Base-by-base conservation (phyloP, 257 asterid genomes). In the Petrea volubilis region DNA sequence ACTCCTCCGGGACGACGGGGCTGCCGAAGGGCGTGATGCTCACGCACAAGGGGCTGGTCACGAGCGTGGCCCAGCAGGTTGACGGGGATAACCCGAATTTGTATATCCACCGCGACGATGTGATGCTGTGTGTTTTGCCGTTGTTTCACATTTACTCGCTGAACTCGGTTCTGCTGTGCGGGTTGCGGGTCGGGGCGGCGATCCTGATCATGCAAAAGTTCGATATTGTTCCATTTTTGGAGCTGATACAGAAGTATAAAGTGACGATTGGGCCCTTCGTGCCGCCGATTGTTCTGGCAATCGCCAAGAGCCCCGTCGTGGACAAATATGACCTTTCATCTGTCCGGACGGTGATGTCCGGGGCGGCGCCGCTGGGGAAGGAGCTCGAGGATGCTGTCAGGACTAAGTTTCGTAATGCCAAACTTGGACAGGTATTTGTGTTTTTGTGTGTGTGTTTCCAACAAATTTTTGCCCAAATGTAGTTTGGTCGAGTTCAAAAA, bases 291-390 rank as follows among this genome's bases (percentile, higher is more conserved):
- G 95, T 94, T 6, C 41, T 94, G 73, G 85, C 88, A 0, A 91
- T 94, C 4, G 96, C 79, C 2, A 94, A 91, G 79, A 91, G 95
- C 50, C 93, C 96, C 7, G 55, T 82, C n/a, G 95, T 88, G 65
- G 90, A 74, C 34, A 80, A 89, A 9, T 91, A 87, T 12, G 97
- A 94, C 84, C 89, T 94, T n/a, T 89, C 97, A 0, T 85, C 99
- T 0, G 78, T 91, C 2, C 77, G 94, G 80, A 86, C 88, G 55
- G 97, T 94, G 25, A 82, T 91, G 95, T 94, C 99, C 0, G 99
- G 99, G 58, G 99, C 97, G 36, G 99, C 97, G n/a, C 99, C 99
- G 6, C 85, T 94, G 0, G 99, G 99, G 1, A 90, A 88, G 86
- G 99, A 94, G 79, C 84, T 94, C 40, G 97, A 94, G 84, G 99